Percentiles rank a stretch among this genome's conserved stretches.
phyloP scores from a whole-genome alignment of 306 rosid species.

The barrel medic (Medicago truncatula) region MtrunA17r5.0-ANR NC_053043.1:46420501-46421000 shows the following conservation, averaged over 20 bases:
- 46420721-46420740: constrained; percentile 97
- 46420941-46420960: constrained; percentile 90
- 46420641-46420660: constrained; percentile 8
- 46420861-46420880: constrained; percentile 55
- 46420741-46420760: constrained; percentile 90
- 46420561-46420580: constrained; percentile 91
- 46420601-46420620: constrained; percentile 4
- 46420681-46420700: constrained; percentile 89
- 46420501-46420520: constrained; percentile 99
- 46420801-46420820: constrained; percentile 49
- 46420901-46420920: constrained; percentile 99
- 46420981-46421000: not conserved
- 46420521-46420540: constrained; percentile 95
- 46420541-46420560: constrained; percentile 99
- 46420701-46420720: constrained; percentile 97
- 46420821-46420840: not conserved
- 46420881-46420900: constrained; percentile 90
- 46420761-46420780: constrained; percentile 95
- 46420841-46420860: not conserved
- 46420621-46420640: constrained; percentile 18
- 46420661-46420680: constrained; percentile 27
- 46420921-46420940: constrained; percentile 93
- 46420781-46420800: constrained; percentile 97
- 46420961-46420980: constrained; percentile 57
- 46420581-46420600: constrained; percentile 47